Evolutionary conservation across 2,329 filamentous ascomycete species (phyloP).

Genomic region (Aspergillus sp.): DNA sequence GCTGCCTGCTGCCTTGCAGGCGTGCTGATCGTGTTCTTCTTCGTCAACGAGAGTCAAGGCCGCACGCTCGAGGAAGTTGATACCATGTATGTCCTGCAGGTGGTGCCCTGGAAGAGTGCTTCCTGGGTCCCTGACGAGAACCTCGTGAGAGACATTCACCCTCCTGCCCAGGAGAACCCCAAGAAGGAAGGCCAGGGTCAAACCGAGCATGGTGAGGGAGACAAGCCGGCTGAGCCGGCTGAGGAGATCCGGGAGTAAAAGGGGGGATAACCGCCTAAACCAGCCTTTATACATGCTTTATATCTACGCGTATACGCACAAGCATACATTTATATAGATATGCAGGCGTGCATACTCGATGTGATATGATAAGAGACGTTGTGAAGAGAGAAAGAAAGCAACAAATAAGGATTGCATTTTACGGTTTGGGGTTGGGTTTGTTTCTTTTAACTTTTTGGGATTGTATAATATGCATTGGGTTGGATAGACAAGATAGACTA

Average conservation of each 20-base stretch:
- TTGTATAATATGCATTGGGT: not conserved
- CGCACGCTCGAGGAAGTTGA: slow-evolving; percentile 77
- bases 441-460: not conserved
- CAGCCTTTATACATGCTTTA: not conserved
- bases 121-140: slow-evolving; percentile 46
- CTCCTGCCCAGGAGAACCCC: slow-evolving; percentile 3
- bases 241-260: slow-evolving; percentile 24
- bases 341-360: no score
- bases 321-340: no score
- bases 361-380: no score
- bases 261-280: not conserved
- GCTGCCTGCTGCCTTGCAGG: slow-evolving; percentile 69
- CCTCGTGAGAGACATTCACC: slow-evolving; percentile 30
- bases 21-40: slow-evolving; percentile 70
- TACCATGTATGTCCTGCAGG: slow-evolving; percentile 69
- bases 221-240: slow-evolving; percentile 8
- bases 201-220: slow-evolving; percentile 19
- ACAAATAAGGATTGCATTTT: not conserved
- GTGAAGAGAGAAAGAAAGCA: not conserved
- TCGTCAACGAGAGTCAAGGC: slow-evolving; percentile 72
- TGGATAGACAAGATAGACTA: not conserved
- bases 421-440: not conserved
- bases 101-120: slow-evolving; percentile 63
- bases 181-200: slow-evolving; percentile 7
- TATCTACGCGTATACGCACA: not conserved